These are phyloP conservation scores for Monascus purpureus DNA, from an alignment of 495 filamentous ascomycete species.

Conservation along the genomic window DNA sequence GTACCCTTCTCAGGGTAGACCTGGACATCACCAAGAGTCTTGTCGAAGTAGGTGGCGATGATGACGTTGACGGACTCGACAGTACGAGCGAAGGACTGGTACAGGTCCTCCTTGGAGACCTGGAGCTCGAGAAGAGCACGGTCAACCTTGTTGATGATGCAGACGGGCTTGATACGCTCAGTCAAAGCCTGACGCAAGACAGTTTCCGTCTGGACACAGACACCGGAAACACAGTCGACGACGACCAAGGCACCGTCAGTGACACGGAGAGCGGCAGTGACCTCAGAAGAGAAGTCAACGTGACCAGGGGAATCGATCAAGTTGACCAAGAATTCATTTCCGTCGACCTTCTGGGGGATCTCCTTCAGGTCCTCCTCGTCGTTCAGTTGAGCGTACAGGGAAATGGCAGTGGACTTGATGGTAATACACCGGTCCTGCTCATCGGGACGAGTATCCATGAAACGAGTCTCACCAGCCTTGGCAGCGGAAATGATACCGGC, in stretches of 20 bases:
- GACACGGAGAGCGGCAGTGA: conserved; percentile 98
- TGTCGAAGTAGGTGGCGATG: conserved; percentile 97
- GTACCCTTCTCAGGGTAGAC: conserved; percentile 95
- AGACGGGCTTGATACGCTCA: conserved; percentile 99
- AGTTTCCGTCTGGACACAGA: conserved; percentile 98
- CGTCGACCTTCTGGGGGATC: conserved; percentile 74
- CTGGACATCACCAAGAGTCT: conserved; percentile 91
- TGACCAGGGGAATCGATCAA: conserved; percentile 99
- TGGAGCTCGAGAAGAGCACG: conserved; percentile 97
- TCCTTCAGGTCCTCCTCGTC: conserved; percentile 89
- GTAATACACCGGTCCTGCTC: conserved; percentile 99
- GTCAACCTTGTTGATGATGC: conserved; percentile 99
- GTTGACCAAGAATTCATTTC: conserved; percentile 98
- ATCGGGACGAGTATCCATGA: conserved; percentile 92
- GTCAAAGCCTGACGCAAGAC: conserved; percentile 97
- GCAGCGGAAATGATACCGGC: conserved; percentile 99
- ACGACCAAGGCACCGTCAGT: conserved; percentile 99
- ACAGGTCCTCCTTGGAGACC: conserved; percentile 95
- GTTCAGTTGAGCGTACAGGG: conserved; percentile 76
- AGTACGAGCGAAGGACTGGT: conserved; percentile 98
- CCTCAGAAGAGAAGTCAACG: conserved; percentile 99
- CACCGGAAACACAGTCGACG: conserved; percentile 98
- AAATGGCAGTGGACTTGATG: conserved; percentile 99
- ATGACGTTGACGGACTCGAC: conserved; percentile 99
- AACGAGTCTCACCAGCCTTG: conserved; percentile 89